Base-by-base conservation (phyloP, 108 stramenopile genomes). In the Nitzschia sp. region DNA sequence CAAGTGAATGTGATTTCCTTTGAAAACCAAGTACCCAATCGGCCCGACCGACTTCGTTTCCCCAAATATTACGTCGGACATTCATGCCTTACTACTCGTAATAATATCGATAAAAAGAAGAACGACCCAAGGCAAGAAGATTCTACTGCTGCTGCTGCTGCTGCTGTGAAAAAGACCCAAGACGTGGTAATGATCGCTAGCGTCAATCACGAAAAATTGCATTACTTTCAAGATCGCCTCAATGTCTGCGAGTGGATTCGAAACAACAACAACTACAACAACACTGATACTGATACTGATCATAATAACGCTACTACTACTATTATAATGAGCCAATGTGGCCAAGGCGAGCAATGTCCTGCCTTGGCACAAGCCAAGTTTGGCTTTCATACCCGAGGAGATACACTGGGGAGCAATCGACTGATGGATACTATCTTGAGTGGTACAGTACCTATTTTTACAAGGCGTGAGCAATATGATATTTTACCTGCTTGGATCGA, bases 361-460 rank as follows among this genome's bases (percentile, higher is more conserved):
- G 50, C 50, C 19, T 54, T 66, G 53, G 53, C 53, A 6, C 21
- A 36, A 19, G 30, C 65, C 19, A 32, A 54, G 65, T 54, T 36
- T 66, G 65, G 65, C 5, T 66, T 66, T 22, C 65, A 66, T 66
- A 25, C 15, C 5, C n/a, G 52, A 36, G 65, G 65, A 3, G 63
- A 63, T 29, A 47, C 63, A 13, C 36, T 63, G 9, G 63, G 63
- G 4, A 28, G 25, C 11, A 53, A 54, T 22, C 28, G 65, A 32
- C 57, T 69, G 6, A 30, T 58, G 26, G 68, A 69, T 58, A 58
- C 25, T 4, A 28, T 69, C 1, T 47, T 57, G 57, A 54, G 53
- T 31, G 57, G 68, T 2, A 58, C 68, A 1, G 45, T 69, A 1
- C 68, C 68, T 0, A 57, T 69, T 28, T 69, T 69, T 21, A 69